phyloP scores from a whole-genome alignment of 768 basidiomycete species.

The Kwoniella dejecticola region DNA sequence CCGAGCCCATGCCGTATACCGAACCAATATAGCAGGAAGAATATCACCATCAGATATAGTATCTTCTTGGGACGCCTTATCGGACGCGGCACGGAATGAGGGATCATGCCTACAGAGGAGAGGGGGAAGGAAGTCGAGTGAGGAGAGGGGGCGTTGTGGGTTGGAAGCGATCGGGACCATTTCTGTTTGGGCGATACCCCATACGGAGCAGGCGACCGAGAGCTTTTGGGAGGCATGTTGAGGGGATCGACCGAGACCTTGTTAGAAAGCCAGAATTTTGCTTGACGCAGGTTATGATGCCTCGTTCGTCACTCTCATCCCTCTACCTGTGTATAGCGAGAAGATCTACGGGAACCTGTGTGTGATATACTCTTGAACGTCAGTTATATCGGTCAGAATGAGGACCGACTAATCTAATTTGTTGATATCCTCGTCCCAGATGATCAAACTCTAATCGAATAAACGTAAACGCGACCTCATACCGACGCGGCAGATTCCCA shows the following conservation, averaged over 20 bases:
- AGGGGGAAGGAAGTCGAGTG: slow-evolving; percentile 15
- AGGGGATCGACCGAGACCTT: too few relatives aligned
- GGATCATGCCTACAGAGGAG: slow-evolving; percentile 20
- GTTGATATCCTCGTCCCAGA: neutral
- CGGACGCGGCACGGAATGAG: slow-evolving; percentile 29
- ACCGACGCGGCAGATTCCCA: too few relatives aligned
- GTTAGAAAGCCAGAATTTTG: too few relatives aligned
- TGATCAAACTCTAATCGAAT: slow-evolving; percentile 4
- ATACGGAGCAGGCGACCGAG: neutral
- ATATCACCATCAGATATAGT: slow-evolving; percentile 50
- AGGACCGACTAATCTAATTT: neutral
- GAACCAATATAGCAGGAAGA: slow-evolving; percentile 54
- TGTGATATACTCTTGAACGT: too few relatives aligned
- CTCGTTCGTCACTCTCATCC: too few relatives aligned
- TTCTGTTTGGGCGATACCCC: slow-evolving; percentile 19
- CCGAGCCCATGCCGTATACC: slow-evolving; percentile 54
- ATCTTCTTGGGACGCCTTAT: slow-evolving; percentile 51
- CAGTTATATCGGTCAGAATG: too few relatives aligned
- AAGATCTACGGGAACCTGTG: too few relatives aligned
- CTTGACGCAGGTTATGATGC: too few relatives aligned
- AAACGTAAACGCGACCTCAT: too few relatives aligned
- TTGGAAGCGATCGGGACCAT: neutral
- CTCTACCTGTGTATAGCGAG: too few relatives aligned
- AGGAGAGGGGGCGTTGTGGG: neutral
- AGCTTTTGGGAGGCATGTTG: neutral